Evolutionary conservation across 345 rosid species (phyloP), one percentile per base, ranked within the genome.

Genomic region (Eucalyptus sp.): DNA sequence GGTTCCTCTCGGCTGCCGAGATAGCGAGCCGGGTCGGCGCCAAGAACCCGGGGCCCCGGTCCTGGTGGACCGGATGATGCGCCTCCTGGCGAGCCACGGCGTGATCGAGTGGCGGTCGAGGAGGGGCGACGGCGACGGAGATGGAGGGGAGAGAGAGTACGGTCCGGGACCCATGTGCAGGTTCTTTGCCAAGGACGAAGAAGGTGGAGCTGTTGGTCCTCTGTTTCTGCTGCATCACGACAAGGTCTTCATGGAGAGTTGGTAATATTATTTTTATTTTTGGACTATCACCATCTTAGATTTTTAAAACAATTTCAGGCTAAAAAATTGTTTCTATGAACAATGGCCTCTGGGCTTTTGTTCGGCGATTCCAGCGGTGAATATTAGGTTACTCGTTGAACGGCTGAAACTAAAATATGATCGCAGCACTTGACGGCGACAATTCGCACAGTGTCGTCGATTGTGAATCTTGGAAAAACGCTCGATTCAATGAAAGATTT

Each of bases 1-100:
- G 86, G 16, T 90, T 88, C 84, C 91, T 95, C 68, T 92, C 96
- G 48, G 87, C 93, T 3, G 87, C 91, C 3, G 91, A 94, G 88
- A 92, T 94, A 43, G 94, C 93, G 8, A 88, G 88, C 76, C 43
- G 31, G n/a, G 89, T 95, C 5, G 93, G 91, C 68, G 80, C 95
- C 10, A 90, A 89, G 51, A 94, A 94, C 56, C 93, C 94, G 0
- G 93, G 4, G 95, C 96, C 0, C 86, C 94, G 2, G 86, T 89
- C 86, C 37, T 94, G 80, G 81, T 95, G 15, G 95, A 94, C 37
- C 91, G 94, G 43, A 92, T 94, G 92, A 91, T 95, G 81, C 91
- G 94, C 31, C 89, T 93, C 33, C 88, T 94, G 49, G 95, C 94
- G 7, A 92, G 94, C 90, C 89, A 92, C 84, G 92, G 92, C 64